Percentiles rank a stretch among this genome's conserved stretches.
Evolutionary conservation across 1,284 basidiomycete species (phyloP).

Genomic region (Microbotryum scabiosae): DNA sequence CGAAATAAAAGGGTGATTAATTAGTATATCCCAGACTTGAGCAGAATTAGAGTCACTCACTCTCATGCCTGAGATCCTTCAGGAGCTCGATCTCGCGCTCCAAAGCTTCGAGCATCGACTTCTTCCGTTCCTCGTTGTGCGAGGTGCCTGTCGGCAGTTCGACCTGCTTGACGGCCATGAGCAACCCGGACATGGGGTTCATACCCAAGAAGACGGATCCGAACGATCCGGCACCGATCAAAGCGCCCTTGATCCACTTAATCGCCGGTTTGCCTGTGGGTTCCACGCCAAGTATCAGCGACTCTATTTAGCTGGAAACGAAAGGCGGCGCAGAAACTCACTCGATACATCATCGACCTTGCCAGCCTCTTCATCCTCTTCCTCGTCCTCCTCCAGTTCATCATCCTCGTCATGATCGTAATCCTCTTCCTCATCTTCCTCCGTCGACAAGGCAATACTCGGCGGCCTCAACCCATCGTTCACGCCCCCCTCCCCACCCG

Average conservation of each 20-base stretch:
- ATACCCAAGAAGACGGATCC: constrained; percentile 91
- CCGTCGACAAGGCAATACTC: constrained; percentile 26
- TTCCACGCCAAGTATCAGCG: neutral
- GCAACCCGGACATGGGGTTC: constrained; percentile 83
- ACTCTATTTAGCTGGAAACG: too few relatives aligned
- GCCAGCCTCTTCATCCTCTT: constrained; percentile 39
- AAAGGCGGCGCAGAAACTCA: constrained; percentile 9
- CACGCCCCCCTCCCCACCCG: constrained; percentile 17
- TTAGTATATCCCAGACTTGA: too few relatives aligned
- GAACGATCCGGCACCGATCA: constrained; percentile 94
- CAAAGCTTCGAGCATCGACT: constrained; percentile 87
- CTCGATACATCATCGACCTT: constrained; percentile 35
- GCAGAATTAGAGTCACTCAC: constrained; percentile 8
- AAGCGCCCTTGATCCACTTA: constrained; percentile 95
- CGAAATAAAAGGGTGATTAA: neutral
- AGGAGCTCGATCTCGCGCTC: constrained; percentile 94
- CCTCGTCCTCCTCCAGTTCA: constrained; percentile 32
- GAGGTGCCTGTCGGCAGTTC: constrained; percentile 79
- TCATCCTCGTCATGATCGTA: constrained; percentile 35
- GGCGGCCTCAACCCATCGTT: constrained; percentile 42
- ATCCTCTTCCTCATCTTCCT: constrained; percentile 36
- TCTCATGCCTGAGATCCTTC: constrained; percentile 89
- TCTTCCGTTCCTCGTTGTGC: constrained; percentile 86
- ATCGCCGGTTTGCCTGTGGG: neutral
- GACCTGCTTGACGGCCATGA: constrained; percentile 99